phyloP scores from a whole-genome alignment of 2,329 filamentous ascomycete species.

The Diplodia scrobiculata region DNA sequence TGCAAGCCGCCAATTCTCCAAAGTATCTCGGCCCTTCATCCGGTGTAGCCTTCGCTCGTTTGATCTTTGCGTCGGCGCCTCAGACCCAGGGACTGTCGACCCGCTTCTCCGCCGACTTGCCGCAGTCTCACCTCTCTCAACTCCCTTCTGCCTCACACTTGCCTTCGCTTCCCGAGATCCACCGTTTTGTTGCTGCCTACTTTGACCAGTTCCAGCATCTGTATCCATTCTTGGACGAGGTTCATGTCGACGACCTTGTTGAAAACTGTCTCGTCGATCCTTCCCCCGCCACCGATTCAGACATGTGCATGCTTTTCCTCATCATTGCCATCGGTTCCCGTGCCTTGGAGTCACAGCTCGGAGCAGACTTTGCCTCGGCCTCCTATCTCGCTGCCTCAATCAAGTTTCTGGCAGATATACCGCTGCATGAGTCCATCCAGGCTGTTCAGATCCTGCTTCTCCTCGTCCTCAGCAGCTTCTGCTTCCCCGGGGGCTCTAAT shows the following conservation, averaged over 20 bases:
- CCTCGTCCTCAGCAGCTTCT: conserved; percentile 54
- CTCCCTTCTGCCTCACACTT: conserved; percentile 32
- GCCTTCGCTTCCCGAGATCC: conserved; percentile 43
- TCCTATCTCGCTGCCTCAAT: conserved; percentile 55
- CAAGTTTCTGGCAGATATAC: conserved; percentile 51
- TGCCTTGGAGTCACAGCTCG: conserved; percentile 50
- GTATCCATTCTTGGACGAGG: conserved; percentile 55
- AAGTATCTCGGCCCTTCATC: conserved; percentile 60
- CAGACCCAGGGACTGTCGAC: conserved; percentile 29
- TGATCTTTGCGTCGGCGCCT: conserved; percentile 48
- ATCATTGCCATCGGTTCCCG: conserved; percentile 56
- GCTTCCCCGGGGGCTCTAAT: conserved; percentile 56
- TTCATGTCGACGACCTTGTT: conserved; percentile 46
- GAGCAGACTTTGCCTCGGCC: conserved; percentile 52
- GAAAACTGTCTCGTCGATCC: conserved; percentile 3
- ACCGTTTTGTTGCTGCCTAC: conserved; percentile 51
- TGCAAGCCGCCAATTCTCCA: conserved; percentile 53
- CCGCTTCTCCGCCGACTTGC: conserved; percentile 34
- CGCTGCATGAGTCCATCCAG: conserved; percentile 53
- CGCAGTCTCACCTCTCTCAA: conserved; percentile 7
- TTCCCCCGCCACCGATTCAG: background rate
- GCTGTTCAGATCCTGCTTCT: conserved; percentile 55
- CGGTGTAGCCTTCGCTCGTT: conserved; percentile 57
- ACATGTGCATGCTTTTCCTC: background rate
- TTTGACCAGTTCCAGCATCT: conserved; percentile 54